Evolutionary conservation across 495 filamentous ascomycete species (phyloP).

Genomic region (Xylaria sp.): DNA sequence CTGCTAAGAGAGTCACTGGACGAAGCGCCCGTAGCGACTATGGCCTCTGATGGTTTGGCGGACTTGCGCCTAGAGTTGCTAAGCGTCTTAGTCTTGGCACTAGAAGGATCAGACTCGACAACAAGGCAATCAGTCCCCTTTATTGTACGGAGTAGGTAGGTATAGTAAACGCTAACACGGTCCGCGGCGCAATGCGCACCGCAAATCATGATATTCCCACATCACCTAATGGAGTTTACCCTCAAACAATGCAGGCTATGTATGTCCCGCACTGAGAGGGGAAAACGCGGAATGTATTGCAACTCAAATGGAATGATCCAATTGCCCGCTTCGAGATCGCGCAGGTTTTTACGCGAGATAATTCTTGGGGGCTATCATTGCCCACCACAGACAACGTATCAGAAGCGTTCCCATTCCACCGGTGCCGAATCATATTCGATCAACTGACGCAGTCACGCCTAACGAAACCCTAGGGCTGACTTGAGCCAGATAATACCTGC

Average conservation of each 20-base stretch:
- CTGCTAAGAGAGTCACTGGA: constrained; percentile 3
- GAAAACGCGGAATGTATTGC: neutral
- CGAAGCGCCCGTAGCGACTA: neutral
- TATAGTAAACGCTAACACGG: neutral
- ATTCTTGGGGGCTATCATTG: neutral
- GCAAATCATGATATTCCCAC: neutral
- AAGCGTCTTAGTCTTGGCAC: neutral
- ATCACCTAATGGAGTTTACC: neutral
- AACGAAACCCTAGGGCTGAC: constrained; percentile 17
- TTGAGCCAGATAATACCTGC: neutral
- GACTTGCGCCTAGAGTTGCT: neutral
- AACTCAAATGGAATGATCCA: constrained; percentile 1
- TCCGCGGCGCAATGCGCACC: neutral
- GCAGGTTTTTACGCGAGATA: neutral
- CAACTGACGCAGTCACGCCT: constrained; percentile 12
- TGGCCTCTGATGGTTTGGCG: neutral
- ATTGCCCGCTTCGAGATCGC: neutral
- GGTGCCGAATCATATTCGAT: neutral
- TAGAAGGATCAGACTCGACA: neutral
- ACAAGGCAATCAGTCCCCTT: neutral
- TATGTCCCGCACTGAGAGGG: neutral
- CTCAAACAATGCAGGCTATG: neutral
- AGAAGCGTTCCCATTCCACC: constrained; percentile 4
- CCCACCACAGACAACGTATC: neutral
- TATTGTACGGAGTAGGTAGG: too few species aligned